Evolutionary conservation across 176 grass and related monocot species (phyloP), one percentile per base, ranked within the genome.

Genomic region (Rhynchospora breviuscula): DNA sequence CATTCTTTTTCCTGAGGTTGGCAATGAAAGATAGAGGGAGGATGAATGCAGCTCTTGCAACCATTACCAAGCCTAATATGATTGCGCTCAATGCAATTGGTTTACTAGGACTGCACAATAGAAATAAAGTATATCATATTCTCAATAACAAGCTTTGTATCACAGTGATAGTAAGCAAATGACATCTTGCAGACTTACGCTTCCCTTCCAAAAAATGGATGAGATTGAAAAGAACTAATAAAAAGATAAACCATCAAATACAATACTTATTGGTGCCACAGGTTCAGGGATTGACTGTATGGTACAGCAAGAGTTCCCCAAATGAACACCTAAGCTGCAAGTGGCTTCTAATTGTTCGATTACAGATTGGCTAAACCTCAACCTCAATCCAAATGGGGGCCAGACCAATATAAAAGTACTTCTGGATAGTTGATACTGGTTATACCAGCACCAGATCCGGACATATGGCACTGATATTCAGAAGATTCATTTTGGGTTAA

Each of bases 11-110:
- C 79, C 84, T 91, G 81, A 93, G 85, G 74, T 98, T 98, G 49
- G 95, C 90, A 81, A 94, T 14, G 70, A 87, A 88, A 83, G 92
- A 94, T 53, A 94, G 84, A 63, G 90, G 95, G 84, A 98, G 90
- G 48, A 98, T 89, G 70, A 98, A 94, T 62, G 95, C 92, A 64
- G 95, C 95, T 90, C 92, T 84, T 84, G 87, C 95, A 57, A 94
- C 79, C 92, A 98, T 91, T 88, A 94, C 95, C 79, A 98, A 54
- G 47, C 90, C 95, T 84, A 98, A 19, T 86, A 98, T 90, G 85
- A 94, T 84, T 80, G 90, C 85, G 49, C 92, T 98, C 72, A 94
- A 85, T 79, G 49, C 78, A 84, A 94, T 86, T 83, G 95, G 90
- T 87, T 98, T 94, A 73, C 84, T 87, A 88, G 89, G 95, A 72